Percentiles rank a stretch among this genome's conserved stretches.
Evolutionary conservation across 106 monocot species (phyloP).

Genomic region (Dendrobium chrysotoxum): DNA sequence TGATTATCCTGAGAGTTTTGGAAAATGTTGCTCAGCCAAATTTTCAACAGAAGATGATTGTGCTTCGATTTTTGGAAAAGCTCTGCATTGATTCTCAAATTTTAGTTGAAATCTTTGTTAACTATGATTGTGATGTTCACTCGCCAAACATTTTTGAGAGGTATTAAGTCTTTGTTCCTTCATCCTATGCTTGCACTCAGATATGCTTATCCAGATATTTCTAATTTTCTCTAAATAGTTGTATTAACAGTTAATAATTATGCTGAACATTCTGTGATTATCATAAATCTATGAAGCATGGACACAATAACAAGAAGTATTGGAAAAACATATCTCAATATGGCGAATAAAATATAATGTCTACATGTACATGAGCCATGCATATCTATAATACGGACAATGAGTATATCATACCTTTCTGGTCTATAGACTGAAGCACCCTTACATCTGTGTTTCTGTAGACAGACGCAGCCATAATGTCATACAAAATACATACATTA

Average conservation of each 20-base stretch:
- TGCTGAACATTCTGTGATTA: background rate
- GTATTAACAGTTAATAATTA: background rate
- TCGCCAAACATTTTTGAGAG: slow-evolving; percentile 92
- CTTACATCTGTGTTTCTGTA: background rate
- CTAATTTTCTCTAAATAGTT: background rate
- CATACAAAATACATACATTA: background rate
- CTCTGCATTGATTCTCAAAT: slow-evolving; percentile 83
- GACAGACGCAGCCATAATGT: background rate
- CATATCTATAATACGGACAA: background rate
- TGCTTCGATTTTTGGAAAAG: slow-evolving; percentile 80
- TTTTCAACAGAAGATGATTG: slow-evolving; percentile 88
- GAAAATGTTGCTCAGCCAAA: slow-evolving; percentile 94
- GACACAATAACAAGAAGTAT: background rate
- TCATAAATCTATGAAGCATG: slow-evolving; percentile 3
- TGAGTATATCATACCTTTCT: background rate
- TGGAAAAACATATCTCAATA: background rate
- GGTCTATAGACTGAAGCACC: background rate
- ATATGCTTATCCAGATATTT: background rate
- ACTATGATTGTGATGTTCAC: slow-evolving; percentile 92
- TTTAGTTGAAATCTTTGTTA: slow-evolving; percentile 81
- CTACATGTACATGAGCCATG: background rate
- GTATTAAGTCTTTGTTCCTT: slow-evolving; percentile 25
- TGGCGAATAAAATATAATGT: background rate
- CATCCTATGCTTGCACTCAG: background rate
- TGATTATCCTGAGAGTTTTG: slow-evolving; percentile 85